Percentiles rank a stretch among this genome's conserved stretches.
These are phyloP conservation scores for Saraca asoca DNA, from an alignment of 331 rosid species.

Conservation along the genomic window DNA sequence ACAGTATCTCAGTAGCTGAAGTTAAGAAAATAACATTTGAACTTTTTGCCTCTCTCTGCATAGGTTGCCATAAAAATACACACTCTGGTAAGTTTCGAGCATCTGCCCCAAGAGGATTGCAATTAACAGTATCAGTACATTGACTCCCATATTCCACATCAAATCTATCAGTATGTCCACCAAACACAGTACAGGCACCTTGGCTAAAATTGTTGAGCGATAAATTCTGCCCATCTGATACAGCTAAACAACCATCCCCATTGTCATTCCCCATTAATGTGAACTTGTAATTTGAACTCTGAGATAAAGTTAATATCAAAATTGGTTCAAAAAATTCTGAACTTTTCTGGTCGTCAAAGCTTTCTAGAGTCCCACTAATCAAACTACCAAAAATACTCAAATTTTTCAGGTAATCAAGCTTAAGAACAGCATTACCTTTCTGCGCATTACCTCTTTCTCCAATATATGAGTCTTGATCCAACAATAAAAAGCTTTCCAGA, in stretches of 20 bases:
- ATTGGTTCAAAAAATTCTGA: conserved; percentile 47
- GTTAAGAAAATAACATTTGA: conserved; percentile 62
- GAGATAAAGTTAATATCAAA: conserved; percentile 57
- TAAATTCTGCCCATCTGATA: conserved; percentile 35
- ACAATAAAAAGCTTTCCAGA: conserved; percentile 80
- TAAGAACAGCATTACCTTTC: conserved; percentile 52
- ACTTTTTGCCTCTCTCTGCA: conserved; percentile 54
- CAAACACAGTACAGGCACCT: conserved; percentile 50
- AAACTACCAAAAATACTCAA: conserved; percentile 48
- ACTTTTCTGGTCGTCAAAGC: conserved; percentile 46
- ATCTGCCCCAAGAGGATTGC: conserved; percentile 58
- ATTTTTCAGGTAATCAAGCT: conserved; percentile 59
- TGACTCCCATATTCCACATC: conserved; percentile 62
- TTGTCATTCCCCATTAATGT: conserved; percentile 44
- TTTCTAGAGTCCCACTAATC: conserved; percentile 68
- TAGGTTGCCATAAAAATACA: conserved; percentile 45
- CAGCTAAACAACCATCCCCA: conserved; percentile 49
- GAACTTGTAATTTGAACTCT: conserved; percentile 46
- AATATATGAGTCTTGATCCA: conserved; percentile 46
- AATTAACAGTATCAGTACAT: conserved; percentile 51
- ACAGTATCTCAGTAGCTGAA: conserved; percentile 18
- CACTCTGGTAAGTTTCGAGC: conserved; percentile 45
- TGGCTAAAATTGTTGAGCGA: conserved; percentile 24
- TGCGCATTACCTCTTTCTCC: conserved; percentile 15
- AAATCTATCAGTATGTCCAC: conserved; percentile 37